Percentiles rank a stretch among this genome's conserved stretches.
These are phyloP conservation scores for Galerina marginata DNA, from an alignment of 768 basidiomycete genomes.

Conservation along the genomic window DNA sequence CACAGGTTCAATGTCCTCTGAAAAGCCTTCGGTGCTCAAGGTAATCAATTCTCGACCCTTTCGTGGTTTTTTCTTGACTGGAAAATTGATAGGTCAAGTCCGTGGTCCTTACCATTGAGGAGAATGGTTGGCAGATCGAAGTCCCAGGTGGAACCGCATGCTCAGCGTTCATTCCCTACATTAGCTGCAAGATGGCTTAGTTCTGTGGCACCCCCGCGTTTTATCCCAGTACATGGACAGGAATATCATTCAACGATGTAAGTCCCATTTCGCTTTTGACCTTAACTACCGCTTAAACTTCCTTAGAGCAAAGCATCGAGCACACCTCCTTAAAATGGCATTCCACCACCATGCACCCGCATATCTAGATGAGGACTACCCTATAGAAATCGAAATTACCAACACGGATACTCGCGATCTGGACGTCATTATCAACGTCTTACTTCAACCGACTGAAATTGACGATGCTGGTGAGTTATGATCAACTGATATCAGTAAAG, in stretches of 20 bases:
- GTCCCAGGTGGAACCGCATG: slow-evolving; percentile 57
- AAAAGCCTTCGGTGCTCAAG: slow-evolving; percentile 53
- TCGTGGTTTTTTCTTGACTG: neutral
- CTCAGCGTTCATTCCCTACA: slow-evolving; percentile 36
- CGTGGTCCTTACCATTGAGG: slow-evolving; percentile 56
- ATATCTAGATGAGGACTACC: slow-evolving; percentile 81
- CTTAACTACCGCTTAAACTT: neutral
- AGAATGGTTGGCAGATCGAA: slow-evolving; percentile 72
- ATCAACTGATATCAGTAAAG: neutral
- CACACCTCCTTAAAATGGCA: slow-evolving; percentile 60
- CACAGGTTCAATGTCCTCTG: slow-evolving; percentile 61
- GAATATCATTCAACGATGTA: slow-evolving; percentile 55
- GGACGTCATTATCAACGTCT: slow-evolving; percentile 70
- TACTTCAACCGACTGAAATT: slow-evolving; percentile 81
- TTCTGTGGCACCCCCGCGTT: slow-evolving; percentile 56
- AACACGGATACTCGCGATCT: slow-evolving; percentile 77
- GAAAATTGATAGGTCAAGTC: slow-evolving; percentile 45
- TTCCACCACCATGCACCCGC: slow-evolving; percentile 71
- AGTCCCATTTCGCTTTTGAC: slow-evolving; percentile 25
- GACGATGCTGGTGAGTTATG: slow-evolving; percentile 67
- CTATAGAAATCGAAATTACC: slow-evolving; percentile 66
- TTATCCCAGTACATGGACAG: slow-evolving; percentile 55
- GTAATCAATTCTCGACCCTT: slow-evolving; percentile 41
- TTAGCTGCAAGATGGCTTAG: slow-evolving; percentile 59
- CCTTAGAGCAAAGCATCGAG: slow-evolving; percentile 63